Evolutionary conservation across 805 yeast species (phyloP).

Genomic region (Metschnikowia lunata): DNA sequence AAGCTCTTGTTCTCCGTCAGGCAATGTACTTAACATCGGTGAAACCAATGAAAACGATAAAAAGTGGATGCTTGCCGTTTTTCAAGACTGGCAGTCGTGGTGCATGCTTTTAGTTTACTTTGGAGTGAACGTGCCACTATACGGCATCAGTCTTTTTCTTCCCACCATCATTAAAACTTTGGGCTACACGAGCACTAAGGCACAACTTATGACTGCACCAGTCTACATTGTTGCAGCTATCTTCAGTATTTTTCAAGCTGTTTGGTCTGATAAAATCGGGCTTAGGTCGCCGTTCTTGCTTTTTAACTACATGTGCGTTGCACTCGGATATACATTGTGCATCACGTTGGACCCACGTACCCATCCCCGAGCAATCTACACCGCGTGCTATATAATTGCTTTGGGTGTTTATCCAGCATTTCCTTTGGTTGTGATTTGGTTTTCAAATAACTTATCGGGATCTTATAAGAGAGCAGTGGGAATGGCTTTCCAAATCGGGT

Average conservation of each 20-base stretch:
- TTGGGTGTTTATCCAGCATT: constrained; percentile 26
- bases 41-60: constrained; percentile 9
- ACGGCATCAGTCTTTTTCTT: constrained; percentile 38
- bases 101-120: constrained; percentile 22
- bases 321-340: constrained; percentile 28
- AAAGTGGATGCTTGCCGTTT: constrained; percentile 16
- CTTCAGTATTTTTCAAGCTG: constrained; percentile 25
- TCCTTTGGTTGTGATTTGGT: constrained; percentile 31
- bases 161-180: constrained; percentile 42
- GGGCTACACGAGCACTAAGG: constrained; percentile 38
- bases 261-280: constrained; percentile 21
- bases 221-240: constrained; percentile 33
- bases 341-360: constrained; percentile 20
- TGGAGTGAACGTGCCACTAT: constrained; percentile 29
- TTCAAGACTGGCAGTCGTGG: constrained; percentile 26
- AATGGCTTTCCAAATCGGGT: constrained; percentile 35
- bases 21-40: constrained; percentile 5
- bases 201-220: constrained; percentile 45
- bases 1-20: not conserved
- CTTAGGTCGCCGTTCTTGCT: constrained; percentile 27
- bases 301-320: constrained; percentile 20
- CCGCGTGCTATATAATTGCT: constrained; percentile 27
- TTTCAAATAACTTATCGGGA: constrained; percentile 32
- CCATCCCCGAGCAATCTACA: constrained; percentile 25
- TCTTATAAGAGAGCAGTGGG: constrained; percentile 35